Conservation (phyloP, 2,329 filamentous ascomycete genomes). For the Parafenestella ontariensis region DNA sequence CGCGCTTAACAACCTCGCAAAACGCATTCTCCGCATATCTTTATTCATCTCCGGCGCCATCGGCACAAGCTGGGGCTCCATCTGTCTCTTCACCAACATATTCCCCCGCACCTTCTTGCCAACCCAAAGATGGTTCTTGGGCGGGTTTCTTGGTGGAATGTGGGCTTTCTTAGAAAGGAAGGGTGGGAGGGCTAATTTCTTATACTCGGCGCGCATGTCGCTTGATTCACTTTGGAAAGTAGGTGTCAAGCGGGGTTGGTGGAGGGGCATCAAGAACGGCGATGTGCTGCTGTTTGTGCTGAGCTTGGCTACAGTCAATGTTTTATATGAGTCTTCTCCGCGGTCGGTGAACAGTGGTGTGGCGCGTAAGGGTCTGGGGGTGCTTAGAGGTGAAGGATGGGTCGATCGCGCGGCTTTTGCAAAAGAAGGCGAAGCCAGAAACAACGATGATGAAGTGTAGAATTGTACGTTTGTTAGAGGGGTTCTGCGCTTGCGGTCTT, state of each 20-base stretch:
- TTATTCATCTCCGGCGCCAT: slow-evolving; percentile 83
- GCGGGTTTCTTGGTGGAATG: slow-evolving; percentile 82
- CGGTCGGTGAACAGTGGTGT: slow-evolving; percentile 70
- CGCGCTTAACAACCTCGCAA: slow-evolving; percentile 70
- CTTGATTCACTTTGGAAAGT: slow-evolving; percentile 91
- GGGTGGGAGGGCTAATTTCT: slow-evolving; percentile 67
- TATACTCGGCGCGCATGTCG: slow-evolving; percentile 80
- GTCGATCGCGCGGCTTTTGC: slow-evolving; percentile 62
- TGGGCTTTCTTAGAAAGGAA: slow-evolving; percentile 81
- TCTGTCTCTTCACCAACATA: slow-evolving; percentile 85
- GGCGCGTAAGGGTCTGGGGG: slow-evolving; percentile 75
- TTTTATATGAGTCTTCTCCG: slow-evolving; percentile 76
- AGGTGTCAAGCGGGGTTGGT: slow-evolving; percentile 88
- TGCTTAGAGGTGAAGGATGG: slow-evolving; percentile 78
- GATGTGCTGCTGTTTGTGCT: slow-evolving; percentile 85
- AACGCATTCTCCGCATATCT: slow-evolving; percentile 74
- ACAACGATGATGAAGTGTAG: slow-evolving; percentile 6
- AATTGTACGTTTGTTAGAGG: background rate
- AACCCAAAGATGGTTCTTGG: slow-evolving; percentile 87
- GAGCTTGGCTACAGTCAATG: slow-evolving; percentile 78
- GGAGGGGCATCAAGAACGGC: slow-evolving; percentile 80
- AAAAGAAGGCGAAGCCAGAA: slow-evolving; percentile 15
- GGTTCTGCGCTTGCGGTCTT: background rate
- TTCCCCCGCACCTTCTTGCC: slow-evolving; percentile 78
- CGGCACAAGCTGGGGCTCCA: slow-evolving; percentile 83